Base-by-base conservation (phyloP, 495 filamentous ascomycete species). In the Staphylotrichum longicolle region DNA sequence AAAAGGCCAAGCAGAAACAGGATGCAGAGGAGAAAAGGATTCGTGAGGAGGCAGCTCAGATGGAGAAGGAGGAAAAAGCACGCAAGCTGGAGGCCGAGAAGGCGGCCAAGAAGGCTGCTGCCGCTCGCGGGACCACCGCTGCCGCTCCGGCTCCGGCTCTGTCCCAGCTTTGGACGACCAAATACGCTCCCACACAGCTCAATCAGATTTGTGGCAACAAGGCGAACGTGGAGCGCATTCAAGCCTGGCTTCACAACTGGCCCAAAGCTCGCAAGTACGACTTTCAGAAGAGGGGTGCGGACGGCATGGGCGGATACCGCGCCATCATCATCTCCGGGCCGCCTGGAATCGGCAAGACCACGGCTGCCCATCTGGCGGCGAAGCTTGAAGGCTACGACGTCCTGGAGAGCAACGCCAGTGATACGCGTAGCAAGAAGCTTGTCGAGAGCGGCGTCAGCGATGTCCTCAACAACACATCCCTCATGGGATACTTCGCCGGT, bases 201-300 rank as follows among this genome's bases (percentile, higher is more conserved):
- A 88, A 73, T 57, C 93, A 97, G 72, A 96, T 99, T 54, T 98
- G 93, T 70, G 94, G 94, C 60, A 99, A 99, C 75, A 99, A 98
- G 70, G 80, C 75, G 14, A 82, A 85, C 41, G 93, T 99, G 4
- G 94, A 98, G 68, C 95, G 87, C 71, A 83, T 98, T 15, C 89
- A 94, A 69, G 79, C 64, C 40, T 99, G 95, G 93, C 81, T 99
- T 27, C 83, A 82, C 39, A 86, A 85, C 63, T 99, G 94, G 87
- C 84, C 83, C 39, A 86, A 86, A 64, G 85, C 83, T 54, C 84
- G 86, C 27, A 90, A 89, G 68, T 83, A 75, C 15, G 77, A 85
- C 49, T 98, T 99, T 75, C 83, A 88, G 68, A 86, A 85, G 66
- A 80, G 83, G 59, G 94, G 94, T 2, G 80, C 88, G 20, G 92